A percentile compares a stretch with the other conserved stretches of the same genome.
Evolutionary conservation across 148 eudicot genomes (phyloP).

Genomic region (Diospyros lotus): DNA sequence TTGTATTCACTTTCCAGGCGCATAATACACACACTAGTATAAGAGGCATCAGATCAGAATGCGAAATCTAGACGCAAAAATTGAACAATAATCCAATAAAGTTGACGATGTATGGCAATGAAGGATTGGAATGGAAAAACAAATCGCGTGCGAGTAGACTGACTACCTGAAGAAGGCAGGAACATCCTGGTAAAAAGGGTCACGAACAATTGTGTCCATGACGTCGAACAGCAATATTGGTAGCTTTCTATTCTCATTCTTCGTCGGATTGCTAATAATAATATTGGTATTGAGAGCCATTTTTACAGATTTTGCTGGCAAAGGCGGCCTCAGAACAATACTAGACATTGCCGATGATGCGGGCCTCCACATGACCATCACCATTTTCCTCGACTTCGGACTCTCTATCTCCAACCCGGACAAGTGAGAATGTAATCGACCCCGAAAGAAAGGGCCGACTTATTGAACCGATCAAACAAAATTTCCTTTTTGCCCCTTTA

Average conservation of each 20-base stretch:
- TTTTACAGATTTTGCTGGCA: background rate
- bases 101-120: too few relatives aligned
- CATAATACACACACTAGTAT: too few relatives aligned
- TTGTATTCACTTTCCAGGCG: too few relatives aligned
- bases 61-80: background rate
- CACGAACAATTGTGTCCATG: constrained; percentile 90
- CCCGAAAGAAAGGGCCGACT: too few relatives aligned
- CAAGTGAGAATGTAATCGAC: too few relatives aligned
- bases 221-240: constrained; percentile 82
- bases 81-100: background rate
- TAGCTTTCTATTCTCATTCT: constrained; percentile 31
- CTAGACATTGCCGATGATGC: background rate
- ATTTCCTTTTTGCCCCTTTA: too few relatives aligned
- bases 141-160: background rate
- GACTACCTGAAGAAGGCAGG: constrained; percentile 72
- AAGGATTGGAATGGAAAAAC: background rate
- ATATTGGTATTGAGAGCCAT: background rate
- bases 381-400: background rate
- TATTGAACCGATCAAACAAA: too few relatives aligned
- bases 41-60: too few relatives aligned
- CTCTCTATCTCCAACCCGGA: too few relatives aligned
- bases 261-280: background rate
- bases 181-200: constrained; percentile 74
- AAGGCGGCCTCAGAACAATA: constrained; percentile 5
- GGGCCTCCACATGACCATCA: constrained; percentile 7